Percentiles rank a stretch among this genome's conserved stretches.
Evolutionary conservation across 768 basidiomycete species (phyloP).

Genomic region (Mycena kentingensis): DNA sequence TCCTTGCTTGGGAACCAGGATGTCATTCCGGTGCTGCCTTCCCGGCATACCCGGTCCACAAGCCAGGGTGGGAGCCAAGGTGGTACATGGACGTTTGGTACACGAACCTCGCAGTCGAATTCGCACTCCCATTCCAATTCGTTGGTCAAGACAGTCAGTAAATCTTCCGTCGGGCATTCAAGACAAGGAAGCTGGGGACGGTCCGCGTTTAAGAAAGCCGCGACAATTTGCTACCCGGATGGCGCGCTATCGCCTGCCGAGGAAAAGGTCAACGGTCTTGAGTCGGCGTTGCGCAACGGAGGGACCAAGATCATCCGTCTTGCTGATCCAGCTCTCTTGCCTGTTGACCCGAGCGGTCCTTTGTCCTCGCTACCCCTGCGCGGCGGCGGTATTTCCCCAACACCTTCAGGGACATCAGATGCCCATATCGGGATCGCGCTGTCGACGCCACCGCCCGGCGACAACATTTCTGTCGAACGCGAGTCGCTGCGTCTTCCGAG

Average conservation of each 20-base stretch:
- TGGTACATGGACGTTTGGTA: constrained; percentile 20
- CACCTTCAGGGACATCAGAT: constrained; percentile 32
- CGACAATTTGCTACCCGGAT: constrained; percentile 28
- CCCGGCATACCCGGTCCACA: constrained; percentile 19
- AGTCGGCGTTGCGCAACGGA: constrained; percentile 41
- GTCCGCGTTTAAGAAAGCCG: constrained; percentile 43
- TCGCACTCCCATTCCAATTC: constrained; percentile 44
- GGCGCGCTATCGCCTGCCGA: constrained; percentile 21
- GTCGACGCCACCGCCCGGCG: constrained; percentile 35
- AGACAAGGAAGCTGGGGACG: constrained; percentile 47
- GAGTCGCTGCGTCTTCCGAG: constrained; percentile 39
- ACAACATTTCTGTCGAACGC: constrained; percentile 21
- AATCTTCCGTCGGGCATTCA: constrained; percentile 41
- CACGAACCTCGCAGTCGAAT: constrained; percentile 11
- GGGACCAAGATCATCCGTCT: constrained; percentile 45
- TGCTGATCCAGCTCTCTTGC: constrained; percentile 43
- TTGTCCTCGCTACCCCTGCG: constrained; percentile 13
- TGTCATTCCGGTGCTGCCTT: constrained; percentile 44
- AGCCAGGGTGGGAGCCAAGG: constrained; percentile 27
- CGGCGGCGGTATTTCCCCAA: constrained; percentile 27
- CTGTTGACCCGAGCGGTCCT: constrained; percentile 28
- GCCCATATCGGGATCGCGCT: constrained; percentile 38
- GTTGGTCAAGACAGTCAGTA: constrained; percentile 36
- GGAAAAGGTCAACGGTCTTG: constrained; percentile 33
- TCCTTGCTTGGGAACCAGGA: constrained; percentile 69